Evolutionary conservation across 306 rosid species (phyloP).

Genomic region (Mimosa pudica): DNA sequence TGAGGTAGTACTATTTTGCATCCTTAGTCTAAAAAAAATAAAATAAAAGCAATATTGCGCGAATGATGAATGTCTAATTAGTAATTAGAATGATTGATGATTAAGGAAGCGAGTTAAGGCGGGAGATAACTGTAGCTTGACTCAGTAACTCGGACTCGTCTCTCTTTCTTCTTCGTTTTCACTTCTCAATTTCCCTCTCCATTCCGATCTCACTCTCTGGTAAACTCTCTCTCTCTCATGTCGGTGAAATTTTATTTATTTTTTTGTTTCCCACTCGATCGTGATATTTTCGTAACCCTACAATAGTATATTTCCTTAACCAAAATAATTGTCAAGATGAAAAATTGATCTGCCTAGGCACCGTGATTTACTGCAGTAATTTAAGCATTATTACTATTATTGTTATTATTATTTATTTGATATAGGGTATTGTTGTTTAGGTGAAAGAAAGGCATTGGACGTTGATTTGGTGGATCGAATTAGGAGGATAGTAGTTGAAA

Average conservation of each 20-base stretch:
- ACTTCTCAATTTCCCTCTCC: conserved; percentile 7
- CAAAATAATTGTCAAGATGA: neutral
- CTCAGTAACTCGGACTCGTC: conserved; percentile 4
- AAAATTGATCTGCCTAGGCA: neutral
- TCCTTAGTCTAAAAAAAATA: no score
- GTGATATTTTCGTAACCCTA: neutral
- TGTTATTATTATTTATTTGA: neutral
- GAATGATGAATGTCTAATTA: no score
- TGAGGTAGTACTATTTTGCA: no score
- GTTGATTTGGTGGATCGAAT: conserved; percentile 6
- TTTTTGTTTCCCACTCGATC: neutral
- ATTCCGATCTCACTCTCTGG: conserved; percentile 25
- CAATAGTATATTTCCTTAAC: neutral
- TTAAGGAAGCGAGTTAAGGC: neutral
- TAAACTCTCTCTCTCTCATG: conserved; percentile 21
- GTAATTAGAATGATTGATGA: neutral
- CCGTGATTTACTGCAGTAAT: neutral
- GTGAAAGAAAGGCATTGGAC: neutral
- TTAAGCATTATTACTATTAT: neutral
- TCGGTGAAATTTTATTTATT: neutral
- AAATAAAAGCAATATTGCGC: no score
- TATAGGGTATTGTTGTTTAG: conserved; percentile 3
- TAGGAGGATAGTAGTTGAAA: conserved; percentile 27
- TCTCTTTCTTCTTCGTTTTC: neutral
- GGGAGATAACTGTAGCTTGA: conserved; percentile 2